Percentiles rank a stretch among this genome's conserved stretches.
These are phyloP conservation scores for Cladosporium sp. DNA, from an alignment of 2,329 filamentous ascomycete genomes.

Conservation along the genomic window DNA sequence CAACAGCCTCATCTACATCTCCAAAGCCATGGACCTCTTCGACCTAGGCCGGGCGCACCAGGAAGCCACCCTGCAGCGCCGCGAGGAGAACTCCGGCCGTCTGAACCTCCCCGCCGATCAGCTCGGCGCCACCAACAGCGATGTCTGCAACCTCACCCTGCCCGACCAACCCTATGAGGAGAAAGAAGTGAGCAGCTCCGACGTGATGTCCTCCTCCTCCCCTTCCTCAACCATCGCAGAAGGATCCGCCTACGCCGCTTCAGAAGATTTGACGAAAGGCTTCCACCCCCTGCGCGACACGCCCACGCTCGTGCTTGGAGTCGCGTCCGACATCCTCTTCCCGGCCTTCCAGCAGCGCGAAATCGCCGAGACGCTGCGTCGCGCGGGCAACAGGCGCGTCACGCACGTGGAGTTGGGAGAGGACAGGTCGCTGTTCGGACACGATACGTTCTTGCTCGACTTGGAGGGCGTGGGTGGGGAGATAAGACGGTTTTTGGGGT, in stretches of 20 bases:
- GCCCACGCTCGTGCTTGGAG: slow-evolving; percentile 84
- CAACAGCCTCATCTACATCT: slow-evolving; percentile 92
- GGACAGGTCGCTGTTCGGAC: slow-evolving; percentile 90
- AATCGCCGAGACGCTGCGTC: slow-evolving; percentile 76
- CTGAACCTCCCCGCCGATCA: slow-evolving; percentile 39
- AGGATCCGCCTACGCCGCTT: slow-evolving; percentile 67
- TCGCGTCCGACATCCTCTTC: slow-evolving; percentile 93
- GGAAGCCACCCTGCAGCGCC: slow-evolving; percentile 56
- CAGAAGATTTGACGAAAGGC: slow-evolving; percentile 75
- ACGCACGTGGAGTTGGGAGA: slow-evolving; percentile 89
- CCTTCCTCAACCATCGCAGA: slow-evolving; percentile 32
- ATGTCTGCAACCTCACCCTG: slow-evolving; percentile 74
- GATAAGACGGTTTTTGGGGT: slow-evolving; percentile 73
- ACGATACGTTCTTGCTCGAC: slow-evolving; percentile 94
- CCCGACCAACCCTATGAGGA: slow-evolving; percentile 85
- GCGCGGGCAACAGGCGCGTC: slow-evolving; percentile 74
- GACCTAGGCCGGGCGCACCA: slow-evolving; percentile 76
- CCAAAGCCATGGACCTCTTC: slow-evolving; percentile 98
- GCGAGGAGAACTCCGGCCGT: slow-evolving; percentile 57
- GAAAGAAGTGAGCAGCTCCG: slow-evolving; percentile 56
- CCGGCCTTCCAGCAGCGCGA: slow-evolving; percentile 98
- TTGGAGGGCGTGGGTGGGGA: slow-evolving; percentile 86
- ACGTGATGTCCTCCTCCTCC: slow-evolving; percentile 29
- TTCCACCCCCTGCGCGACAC: slow-evolving; percentile 68
- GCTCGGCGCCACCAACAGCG: slow-evolving; percentile 29